Conservation (phyloP, 768 basidiomycete genomes). For the Boletus edulis region DNA sequence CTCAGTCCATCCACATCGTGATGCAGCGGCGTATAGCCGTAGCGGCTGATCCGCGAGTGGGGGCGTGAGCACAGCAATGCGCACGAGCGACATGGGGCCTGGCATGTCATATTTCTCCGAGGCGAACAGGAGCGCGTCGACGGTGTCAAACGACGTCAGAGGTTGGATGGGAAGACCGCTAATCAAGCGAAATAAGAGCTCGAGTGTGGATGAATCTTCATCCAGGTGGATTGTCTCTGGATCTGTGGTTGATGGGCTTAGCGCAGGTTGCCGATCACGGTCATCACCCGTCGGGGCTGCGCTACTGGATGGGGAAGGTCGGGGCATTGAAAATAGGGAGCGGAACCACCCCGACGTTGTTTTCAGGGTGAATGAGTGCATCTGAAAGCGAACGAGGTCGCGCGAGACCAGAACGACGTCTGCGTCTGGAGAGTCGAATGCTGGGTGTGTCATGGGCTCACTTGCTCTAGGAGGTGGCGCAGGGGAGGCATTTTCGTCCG, state of each 20-base stretch:
- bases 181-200: constrained; percentile 57
- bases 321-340: constrained; percentile 58
- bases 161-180: constrained; percentile 54
- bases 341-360: constrained; percentile 58
- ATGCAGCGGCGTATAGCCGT: constrained; percentile 52
- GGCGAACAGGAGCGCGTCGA: constrained; percentile 59
- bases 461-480: not conserved
- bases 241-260: constrained; percentile 8
- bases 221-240: constrained; percentile 50
- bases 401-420: constrained; percentile 53
- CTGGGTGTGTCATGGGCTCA: constrained; percentile 39
- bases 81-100: constrained; percentile 58
- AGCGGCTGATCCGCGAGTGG: constrained; percentile 49
- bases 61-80: constrained; percentile 53
- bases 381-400: constrained; percentile 50
- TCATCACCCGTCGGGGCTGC: not conserved
- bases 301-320: constrained; percentile 17
- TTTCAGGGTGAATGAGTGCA: constrained; percentile 59
- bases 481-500: not conserved
- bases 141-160: constrained; percentile 47
- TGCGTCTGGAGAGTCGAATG: constrained; percentile 51
- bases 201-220: constrained; percentile 55
- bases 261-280: not conserved
- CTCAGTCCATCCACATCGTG: constrained; percentile 56
- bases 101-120: constrained; percentile 74